Base-by-base conservation (phyloP, 1,284 basidiomycete species). In the Boletellus deceptivus region DNA sequence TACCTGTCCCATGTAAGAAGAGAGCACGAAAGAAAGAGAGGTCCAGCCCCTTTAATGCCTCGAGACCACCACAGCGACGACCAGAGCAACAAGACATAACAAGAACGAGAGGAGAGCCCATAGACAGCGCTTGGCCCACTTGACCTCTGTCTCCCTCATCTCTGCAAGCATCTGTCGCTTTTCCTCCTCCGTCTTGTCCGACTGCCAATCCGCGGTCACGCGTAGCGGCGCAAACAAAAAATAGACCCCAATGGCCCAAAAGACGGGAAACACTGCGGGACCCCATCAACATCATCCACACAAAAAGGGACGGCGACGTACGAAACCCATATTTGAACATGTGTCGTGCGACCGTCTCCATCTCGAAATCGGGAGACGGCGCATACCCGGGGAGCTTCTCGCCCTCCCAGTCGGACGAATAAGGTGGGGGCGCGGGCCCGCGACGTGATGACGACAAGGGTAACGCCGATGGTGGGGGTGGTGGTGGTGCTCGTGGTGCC, bases 71-170 rank as follows among this genome's bases (percentile, higher is more conserved):
- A 69, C 43, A 10, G 55, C 55, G 10, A 57, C 48, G 6, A 67
- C 39, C 24, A 68, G 36, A 41, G 68, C 48, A 37, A 42, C 41
- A 17, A 69, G 48, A 53, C 67, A 55, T 6, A 55, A 22, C 22
- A 65, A 43, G 33, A 69, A 67, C 16, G 55, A 54, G 16, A 62
- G 38, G 1, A 70, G 53, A 1, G 64, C 64, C 61, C 56, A 70
- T 52, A 75, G 59, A 58, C 75, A 74, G 5, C 74, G 66, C 50
- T 63, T 68, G 17, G 74, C 73, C 74, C 74, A 75, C 47, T 72
- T 73, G 18, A 55, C 33, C 48, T 76, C 74, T 7, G 68, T 60
- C 9, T 52, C 53, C 38, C 71, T 64, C 70, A 76, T 67, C 46
- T 64, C 57, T 16, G 54, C 57, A 33, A 75, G 58, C n/a, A 74